phyloP scores from a whole-genome alignment of 345 rosid species.

The Aurinia saxatilis region DNA sequence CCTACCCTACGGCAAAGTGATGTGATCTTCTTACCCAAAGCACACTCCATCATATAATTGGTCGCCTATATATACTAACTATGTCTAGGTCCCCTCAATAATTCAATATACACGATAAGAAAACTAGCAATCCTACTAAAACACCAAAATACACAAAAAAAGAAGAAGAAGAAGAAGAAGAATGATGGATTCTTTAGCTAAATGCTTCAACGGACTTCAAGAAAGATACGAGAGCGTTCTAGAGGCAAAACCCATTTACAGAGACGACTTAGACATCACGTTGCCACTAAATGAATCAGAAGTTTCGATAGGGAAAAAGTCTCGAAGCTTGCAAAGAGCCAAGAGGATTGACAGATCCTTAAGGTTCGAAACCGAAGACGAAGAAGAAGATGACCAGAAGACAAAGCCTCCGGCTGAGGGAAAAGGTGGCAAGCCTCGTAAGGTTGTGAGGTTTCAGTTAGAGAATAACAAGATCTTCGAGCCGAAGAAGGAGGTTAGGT shows the following conservation, averaged over 20 bases:
- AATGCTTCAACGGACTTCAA: constrained; percentile 27
- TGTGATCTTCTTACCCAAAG: constrained; percentile 18
- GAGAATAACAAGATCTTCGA: constrained; percentile 24
- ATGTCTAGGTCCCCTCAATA: neutral
- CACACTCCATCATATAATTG: constrained; percentile 10
- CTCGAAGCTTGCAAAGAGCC: constrained; percentile 24
- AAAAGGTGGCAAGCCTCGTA: constrained; percentile 17
- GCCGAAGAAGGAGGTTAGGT: constrained; percentile 3
- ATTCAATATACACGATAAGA: neutral
- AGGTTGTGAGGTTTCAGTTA: constrained; percentile 28
- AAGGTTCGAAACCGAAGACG: constrained; percentile 29
- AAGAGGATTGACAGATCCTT: constrained; percentile 17
- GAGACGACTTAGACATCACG: constrained; percentile 20
- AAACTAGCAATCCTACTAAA: neutral
- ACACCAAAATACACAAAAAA: constrained; percentile 1
- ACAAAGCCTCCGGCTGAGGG: constrained; percentile 13
- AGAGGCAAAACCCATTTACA: constrained; percentile 12
- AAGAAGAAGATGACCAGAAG: constrained; percentile 9
- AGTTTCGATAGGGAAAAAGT: constrained; percentile 15
- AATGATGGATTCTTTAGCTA: constrained; percentile 22
- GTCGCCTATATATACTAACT: constrained; percentile 17
- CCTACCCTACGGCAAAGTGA: constrained; percentile 16
- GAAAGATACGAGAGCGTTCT: constrained; percentile 8
- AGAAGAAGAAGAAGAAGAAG: neutral
- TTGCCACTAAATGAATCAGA: constrained; percentile 16